Evolutionary conservation across 176 grass and related monocot species (phyloP).

Genomic region (Thalia dealbata): DNA sequence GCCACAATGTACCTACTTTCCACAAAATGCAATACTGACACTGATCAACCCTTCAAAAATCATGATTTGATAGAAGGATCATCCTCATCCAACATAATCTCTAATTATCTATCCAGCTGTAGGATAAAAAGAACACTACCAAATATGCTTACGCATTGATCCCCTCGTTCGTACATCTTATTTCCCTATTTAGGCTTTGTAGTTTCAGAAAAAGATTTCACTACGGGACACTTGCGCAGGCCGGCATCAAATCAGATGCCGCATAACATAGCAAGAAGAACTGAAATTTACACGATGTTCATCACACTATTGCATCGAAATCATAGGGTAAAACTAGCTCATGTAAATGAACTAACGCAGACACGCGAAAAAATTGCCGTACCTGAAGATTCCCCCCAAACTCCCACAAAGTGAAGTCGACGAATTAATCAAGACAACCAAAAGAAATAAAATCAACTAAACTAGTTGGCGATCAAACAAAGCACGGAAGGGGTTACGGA

Average conservation of each 20-base stretch:
- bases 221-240: background rate
- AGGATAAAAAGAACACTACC: no score
- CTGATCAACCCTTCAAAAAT: background rate
- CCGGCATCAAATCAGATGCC: background rate
- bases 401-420: background rate
- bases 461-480: no score
- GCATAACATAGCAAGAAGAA: background rate
- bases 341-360: background rate
- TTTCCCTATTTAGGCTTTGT: background rate
- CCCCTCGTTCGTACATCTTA: background rate
- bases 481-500: background rate
- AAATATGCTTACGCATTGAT: no score
- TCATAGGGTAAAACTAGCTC: background rate
- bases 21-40: background rate
- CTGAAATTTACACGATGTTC: background rate
- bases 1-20: background rate
- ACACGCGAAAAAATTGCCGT: background rate
- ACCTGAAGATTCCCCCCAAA: slow-evolving; percentile 5
- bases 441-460: background rate
- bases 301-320: background rate
- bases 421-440: background rate
- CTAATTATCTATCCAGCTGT: no score
- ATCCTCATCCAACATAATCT: no score
- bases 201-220: background rate
- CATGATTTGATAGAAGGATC: no score